Evolutionary conservation across 1,284 basidiomycete species (phyloP), one percentile per base, ranked within the genome.

Genomic region (Marasmius sp.): DNA sequence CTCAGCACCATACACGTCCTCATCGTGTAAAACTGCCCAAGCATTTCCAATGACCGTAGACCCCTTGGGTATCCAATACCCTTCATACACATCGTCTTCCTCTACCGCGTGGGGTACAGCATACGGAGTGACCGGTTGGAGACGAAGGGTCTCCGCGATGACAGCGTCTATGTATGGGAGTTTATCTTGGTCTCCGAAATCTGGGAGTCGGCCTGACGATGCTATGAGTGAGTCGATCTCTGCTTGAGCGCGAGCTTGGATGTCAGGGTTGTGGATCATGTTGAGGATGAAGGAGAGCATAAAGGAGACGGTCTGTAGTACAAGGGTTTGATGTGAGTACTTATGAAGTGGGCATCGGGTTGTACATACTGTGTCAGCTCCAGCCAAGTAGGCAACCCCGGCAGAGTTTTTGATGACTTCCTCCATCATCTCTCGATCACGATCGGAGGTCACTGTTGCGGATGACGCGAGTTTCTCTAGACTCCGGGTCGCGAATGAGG

Each of bases 1-100:
- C 7, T 52, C n/a, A 12, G 50, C 10, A 0, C 79, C 74, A 61
- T 79, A 87, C 12, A 82, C 67, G 3, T 67, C 70, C 57, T 81
- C 78, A 64, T 87, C 77, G 12, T 78, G 79, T 12, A 47, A 47
- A 18, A 57, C 49, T 8, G 50, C 38, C 60, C 60, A 61, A 47
- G 58, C 18, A 37, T 61, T 61, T 9, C 36, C 45, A 16, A 41
- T 38, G 11, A 45, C 38, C 10, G 27, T 34, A 10, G 49, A 51
- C 20, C 49, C 56, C 58, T 27, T 36, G 3, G 33, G 50, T 16
- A 27, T 34, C 11, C 9, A 16, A 27, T n/a, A 52, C 7, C 50
- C 50, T 7, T 10, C 16, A 34, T 36, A 52, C 16, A 33, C 22
- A 3, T 33, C 20, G 11, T 52, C 20, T 36, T 8, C 33, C 9